Conservation (phyloP, 495 filamentous ascomycete genomes). For the Aspergillus conjunctus region DNA sequence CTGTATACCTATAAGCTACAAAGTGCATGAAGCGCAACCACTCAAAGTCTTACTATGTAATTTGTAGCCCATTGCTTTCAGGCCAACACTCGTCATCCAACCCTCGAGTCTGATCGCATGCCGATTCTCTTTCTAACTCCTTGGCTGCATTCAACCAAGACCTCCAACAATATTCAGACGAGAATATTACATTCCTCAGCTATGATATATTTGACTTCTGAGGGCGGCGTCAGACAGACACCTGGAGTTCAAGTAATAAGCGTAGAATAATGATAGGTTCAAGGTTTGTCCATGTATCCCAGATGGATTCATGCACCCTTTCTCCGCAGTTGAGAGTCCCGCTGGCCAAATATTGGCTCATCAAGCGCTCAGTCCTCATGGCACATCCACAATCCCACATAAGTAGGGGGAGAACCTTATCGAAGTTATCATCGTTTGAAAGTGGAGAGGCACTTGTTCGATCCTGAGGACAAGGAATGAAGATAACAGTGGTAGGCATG, state of each 20-base stretch:
- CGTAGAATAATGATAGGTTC: too few species aligned
- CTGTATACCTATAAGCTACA: too few species aligned
- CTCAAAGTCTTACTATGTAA: too few species aligned
- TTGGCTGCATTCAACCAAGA: conserved; percentile 18
- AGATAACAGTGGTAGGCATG: conserved; percentile 25
- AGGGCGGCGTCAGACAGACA: too few species aligned
- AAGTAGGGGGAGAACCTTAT: conserved; percentile 32
- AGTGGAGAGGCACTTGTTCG: conserved; percentile 28
- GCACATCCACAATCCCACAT: conserved; percentile 35
- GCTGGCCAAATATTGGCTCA: conserved; percentile 28
- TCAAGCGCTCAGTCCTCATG: conserved; percentile 29
- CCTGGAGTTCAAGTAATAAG: too few species aligned
- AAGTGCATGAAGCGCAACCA: too few species aligned
- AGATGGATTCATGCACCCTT: conserved; percentile 26
- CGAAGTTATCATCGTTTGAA: conserved; percentile 25
- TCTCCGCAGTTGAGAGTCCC: conserved; percentile 34
- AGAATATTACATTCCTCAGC: background rate
- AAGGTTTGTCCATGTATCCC: conserved; percentile 9
- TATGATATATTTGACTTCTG: too few species aligned
- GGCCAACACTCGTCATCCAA: background rate
- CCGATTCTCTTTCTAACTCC: conserved; percentile 15
- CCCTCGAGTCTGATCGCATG: conserved; percentile 17
- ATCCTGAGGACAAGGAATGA: conserved; percentile 20
- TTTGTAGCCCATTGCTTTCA: background rate
- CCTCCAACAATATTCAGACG: conserved; percentile 1